Base-by-base conservation (phyloP, 1,284 basidiomycete species). In the Apiotrichum gracile region DNA sequence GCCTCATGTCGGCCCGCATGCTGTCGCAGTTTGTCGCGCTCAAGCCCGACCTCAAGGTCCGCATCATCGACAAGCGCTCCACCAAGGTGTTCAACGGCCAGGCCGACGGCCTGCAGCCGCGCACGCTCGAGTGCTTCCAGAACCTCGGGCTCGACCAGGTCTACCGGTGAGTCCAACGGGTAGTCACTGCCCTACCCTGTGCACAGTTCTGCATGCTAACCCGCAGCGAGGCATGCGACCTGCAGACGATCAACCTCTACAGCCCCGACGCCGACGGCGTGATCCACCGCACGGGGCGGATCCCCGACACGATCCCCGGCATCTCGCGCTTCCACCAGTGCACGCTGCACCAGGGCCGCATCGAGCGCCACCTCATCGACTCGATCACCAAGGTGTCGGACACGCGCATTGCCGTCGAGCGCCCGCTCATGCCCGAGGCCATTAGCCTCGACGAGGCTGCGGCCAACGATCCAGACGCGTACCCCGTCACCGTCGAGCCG, bases 321-420 rank as follows among this genome's bases (percentile, higher is more conserved):
- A 46, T 51, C 29, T 47, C 49, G 45, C 56, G 56, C 26, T 47
- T 43, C 38, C 16, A 46, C 39, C 56, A 58, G 49, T 33, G 40
- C 14, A 33, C 44, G 35, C 46, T 58, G 24, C 52, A 54, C 35
- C 56, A 58, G 52, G 56, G 49, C 9, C 49, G 45, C 22, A 54
- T 58, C 24, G 56, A 58, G 56, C 56, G 56, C 10, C 52, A 58
- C 46, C 39, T 58, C 24, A 40, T 54, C 33, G 46, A 54, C 48
- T 48, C 47, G 41, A 58, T 58, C 47, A 33, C 24, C 25, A 37
- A 49, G 46, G 51, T 57, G 22, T 53, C 51, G 12, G 47, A 49
- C 34, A 33, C 25, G n/a, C 45, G 46, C 14, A 49, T 54, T 33
- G 27, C 40, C 37, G 52, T 58, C 46, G 56, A 58, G 37, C 52